Conservation (phyloP, 2,329 filamentous ascomycete species). For the Colletotrichum shisoi region DNA sequence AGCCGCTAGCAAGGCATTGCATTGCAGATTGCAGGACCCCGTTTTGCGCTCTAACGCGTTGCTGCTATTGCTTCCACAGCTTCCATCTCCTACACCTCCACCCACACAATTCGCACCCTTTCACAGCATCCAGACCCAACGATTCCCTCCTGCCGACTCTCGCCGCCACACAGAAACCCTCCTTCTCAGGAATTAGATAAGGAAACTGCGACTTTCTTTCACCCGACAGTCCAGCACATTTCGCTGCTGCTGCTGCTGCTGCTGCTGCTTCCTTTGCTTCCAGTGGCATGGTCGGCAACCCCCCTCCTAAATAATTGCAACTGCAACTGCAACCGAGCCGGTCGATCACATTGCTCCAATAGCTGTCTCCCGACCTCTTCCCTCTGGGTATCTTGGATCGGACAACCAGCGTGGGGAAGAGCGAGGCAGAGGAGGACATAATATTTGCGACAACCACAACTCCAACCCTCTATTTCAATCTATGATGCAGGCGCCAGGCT, state of each 20-base stretch:
- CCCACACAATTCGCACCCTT: neutral
- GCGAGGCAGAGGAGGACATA: constrained; percentile 22
- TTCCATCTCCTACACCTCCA: constrained; percentile 12
- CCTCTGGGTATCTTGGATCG: constrained; percentile 18
- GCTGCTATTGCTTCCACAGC: constrained; percentile 4
- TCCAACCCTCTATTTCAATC: neutral
- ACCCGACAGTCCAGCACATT: constrained; percentile 7
- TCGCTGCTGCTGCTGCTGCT: neutral
- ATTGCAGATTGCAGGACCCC: constrained; percentile 1
- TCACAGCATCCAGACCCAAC: constrained; percentile 12
- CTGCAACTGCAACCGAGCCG: constrained; percentile 7
- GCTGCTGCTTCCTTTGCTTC: neutral
- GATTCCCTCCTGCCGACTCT: constrained; percentile 16
- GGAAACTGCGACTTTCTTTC: constrained; percentile 14
- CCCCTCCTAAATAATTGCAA: constrained; percentile 22
- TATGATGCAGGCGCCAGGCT: constrained; percentile 61
- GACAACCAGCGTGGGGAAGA: constrained; percentile 21
- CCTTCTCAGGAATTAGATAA: constrained; percentile 15
- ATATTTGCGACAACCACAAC: constrained; percentile 2
- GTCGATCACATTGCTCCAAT: constrained; percentile 1
- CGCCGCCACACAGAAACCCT: constrained; percentile 2
- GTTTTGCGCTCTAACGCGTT: neutral
- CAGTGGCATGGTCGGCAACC: constrained; percentile 15
- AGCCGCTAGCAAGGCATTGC: constrained; percentile 5
- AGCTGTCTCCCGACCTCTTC: neutral